Evolutionary conservation across 495 filamentous ascomycete genomes (phyloP), one percentile per base, ranked within the genome.

Genomic region (Annulohypoxylon bovei): DNA sequence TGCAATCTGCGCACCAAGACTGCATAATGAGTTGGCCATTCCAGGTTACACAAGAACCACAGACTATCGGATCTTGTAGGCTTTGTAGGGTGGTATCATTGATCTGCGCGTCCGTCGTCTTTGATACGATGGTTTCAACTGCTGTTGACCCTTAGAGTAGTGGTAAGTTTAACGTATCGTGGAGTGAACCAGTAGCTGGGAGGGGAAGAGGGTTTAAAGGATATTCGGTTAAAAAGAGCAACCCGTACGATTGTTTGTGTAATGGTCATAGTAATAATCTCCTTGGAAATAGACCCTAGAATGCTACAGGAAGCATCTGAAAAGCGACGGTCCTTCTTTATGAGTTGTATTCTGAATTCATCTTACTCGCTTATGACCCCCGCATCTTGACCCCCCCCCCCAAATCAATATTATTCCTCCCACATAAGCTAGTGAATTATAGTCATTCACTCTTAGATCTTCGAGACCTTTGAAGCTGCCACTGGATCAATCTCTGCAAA

Each of bases 41-140:
- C 14, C 46, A 14, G n/a, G 72, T 77, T 67, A 64, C 72, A 77
- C 75, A 40, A 67, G 53, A 42, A 49, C 6, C 16, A 67, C 37
- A 62, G 56, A 47, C 30, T 62, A 64, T 71, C 65, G 28, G 58
- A 65, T 75, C 56, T 65, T 70, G 61, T 73, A 75, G 49, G 46
- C 72, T 52, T 65, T 70, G 57, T 73, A 72, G 42, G 52, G 62
- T 71, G 46, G 65, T 53, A 68, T 57, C 42, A 65, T 39, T 65
- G 59, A 72, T 66, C 59, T 50, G 62, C 35, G 30, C 39, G 47
- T 61, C 30, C 30, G 42, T 27, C 49, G 59, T 12, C 8, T 18
- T 42, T 58, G 44, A 47, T 65, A 62, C 56, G 30, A 64, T 53
- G 14, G 53, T 33, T 35, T 46, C 22, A 46, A 54, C 23, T 25